Percentiles rank a stretch among this genome's conserved stretches.
Evolutionary conservation across 78 protist genomes (phyloP).

Genomic region (Chrysochromulina tobinii): DNA sequence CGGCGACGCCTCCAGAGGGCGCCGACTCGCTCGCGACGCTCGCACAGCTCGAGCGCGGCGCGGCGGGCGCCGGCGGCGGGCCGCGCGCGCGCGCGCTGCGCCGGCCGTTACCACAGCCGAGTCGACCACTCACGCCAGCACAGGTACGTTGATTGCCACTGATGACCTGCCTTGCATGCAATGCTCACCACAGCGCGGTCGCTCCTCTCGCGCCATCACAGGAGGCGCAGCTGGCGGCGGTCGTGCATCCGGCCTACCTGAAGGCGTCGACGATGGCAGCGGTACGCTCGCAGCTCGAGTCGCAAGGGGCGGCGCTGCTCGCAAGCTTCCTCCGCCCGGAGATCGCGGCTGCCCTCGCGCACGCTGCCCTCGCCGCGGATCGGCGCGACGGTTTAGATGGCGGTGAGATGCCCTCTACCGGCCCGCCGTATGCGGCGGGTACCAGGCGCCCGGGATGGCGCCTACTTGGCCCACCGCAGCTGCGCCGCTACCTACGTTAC

Average conservation of each 20-base stretch:
- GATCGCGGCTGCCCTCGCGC: background rate
- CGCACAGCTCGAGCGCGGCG: background rate
- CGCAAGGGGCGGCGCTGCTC: background rate
- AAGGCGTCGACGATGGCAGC: background rate
- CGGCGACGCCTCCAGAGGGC: background rate
- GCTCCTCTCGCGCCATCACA: background rate
- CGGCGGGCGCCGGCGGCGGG: background rate
- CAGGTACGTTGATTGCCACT: too few relatives aligned
- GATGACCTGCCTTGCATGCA: too few relatives aligned
- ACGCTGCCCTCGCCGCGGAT: background rate
- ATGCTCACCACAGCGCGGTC: too few relatives aligned
- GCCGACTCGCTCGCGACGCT: constrained; percentile 10
- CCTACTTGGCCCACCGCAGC: constrained; percentile 42
- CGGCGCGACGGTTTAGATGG: background rate
- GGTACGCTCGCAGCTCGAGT: background rate
- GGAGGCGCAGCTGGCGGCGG: background rate
- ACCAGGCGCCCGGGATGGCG: background rate
- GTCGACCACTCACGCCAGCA: too few relatives aligned
- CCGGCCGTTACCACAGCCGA: background rate
- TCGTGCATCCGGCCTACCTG: constrained; percentile 14
- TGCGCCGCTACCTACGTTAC: constrained; percentile 43
- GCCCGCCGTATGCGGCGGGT: background rate
- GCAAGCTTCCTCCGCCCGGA: background rate
- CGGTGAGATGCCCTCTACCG: background rate
- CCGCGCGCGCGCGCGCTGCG: background rate